Evolutionary conservation across 345 rosid species (phyloP).

Genomic region (Mercurialis annua): DNA sequence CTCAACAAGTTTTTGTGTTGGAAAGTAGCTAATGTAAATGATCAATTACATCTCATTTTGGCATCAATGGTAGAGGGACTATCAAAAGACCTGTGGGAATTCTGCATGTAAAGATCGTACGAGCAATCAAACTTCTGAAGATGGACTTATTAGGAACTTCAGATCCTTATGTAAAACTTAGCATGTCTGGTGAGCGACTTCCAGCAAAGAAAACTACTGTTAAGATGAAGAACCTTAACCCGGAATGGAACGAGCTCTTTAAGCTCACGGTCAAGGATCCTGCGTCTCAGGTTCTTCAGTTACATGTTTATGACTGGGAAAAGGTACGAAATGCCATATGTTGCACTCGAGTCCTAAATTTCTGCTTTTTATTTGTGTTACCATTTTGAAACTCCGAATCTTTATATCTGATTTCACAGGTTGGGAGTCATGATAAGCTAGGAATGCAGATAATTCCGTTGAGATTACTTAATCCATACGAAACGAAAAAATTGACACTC

Average conservation of each 20-base stretch:
- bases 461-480: conserved; percentile 27
- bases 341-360: background rate
- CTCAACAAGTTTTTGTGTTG: no score
- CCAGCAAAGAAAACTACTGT: conserved; percentile 39
- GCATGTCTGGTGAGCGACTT: conserved; percentile 41
- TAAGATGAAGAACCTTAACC: conserved; percentile 48
- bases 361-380: background rate
- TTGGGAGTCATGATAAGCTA: conserved; percentile 51
- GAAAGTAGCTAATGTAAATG: no score
- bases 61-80: conserved; percentile 25
- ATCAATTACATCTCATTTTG: background rate
- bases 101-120: conserved; percentile 43
- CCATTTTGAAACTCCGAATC: background rate
- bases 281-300: conserved; percentile 39
- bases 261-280: conserved; percentile 48
- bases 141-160: conserved; percentile 53
- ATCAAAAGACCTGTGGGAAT: conserved; percentile 50
- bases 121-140: conserved; percentile 41
- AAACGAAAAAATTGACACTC: conserved; percentile 31
- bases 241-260: conserved; percentile 54
- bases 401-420: conserved; percentile 23
- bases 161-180: conserved; percentile 48
- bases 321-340: conserved; percentile 24
- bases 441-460: conserved; percentile 54
- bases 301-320: conserved; percentile 53